These are phyloP conservation scores for Ilex paraguariensis DNA, from an alignment of 305 asterid genomes.

Conservation along the genomic window DNA sequence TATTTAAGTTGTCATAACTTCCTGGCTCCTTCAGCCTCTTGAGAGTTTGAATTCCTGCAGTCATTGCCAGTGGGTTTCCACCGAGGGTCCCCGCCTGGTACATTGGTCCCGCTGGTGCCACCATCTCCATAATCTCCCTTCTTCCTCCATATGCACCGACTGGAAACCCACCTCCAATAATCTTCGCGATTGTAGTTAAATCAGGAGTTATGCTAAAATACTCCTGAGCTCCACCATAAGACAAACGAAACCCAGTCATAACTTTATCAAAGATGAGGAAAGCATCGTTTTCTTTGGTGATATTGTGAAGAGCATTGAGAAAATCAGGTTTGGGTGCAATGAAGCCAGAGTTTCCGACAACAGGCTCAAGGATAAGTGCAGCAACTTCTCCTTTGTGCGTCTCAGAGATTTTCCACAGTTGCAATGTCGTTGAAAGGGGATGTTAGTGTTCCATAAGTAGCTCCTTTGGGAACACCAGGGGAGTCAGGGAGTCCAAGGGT, in stretches of 20 bases:
- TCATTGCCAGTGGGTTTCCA: slow-evolving; percentile 98
- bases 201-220: slow-evolving; percentile 89
- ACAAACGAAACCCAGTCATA: slow-evolving; percentile 87
- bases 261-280: slow-evolving; percentile 93
- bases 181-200: slow-evolving; percentile 92
- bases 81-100: slow-evolving; percentile 96
- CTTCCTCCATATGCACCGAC: slow-evolving; percentile 99
- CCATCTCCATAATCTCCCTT: slow-evolving; percentile 97
- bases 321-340: slow-evolving; percentile 78
- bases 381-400: slow-evolving; percentile 75
- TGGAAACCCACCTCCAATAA: slow-evolving; percentile 96
- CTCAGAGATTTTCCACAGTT: slow-evolving; percentile 51
- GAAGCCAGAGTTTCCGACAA: slow-evolving; percentile 92
- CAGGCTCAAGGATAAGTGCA: slow-evolving; percentile 86
- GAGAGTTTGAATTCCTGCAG: slow-evolving; percentile 97
- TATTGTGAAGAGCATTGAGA: slow-evolving; percentile 45
- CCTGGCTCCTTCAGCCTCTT: slow-evolving; percentile 68
- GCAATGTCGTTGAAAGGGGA: slow-evolving; percentile 77
- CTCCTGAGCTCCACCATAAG: slow-evolving; percentile 99
- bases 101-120: slow-evolving; percentile 98
- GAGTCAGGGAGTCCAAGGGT: slow-evolving; percentile 97
- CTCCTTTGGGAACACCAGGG: slow-evolving; percentile 90
- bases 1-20: slow-evolving; percentile 67
- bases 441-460: slow-evolving; percentile 66
- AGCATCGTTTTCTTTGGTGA: slow-evolving; percentile 60